Evolutionary conservation across 805 yeast species (phyloP).

Genomic region (Candida sonorensis): DNA sequence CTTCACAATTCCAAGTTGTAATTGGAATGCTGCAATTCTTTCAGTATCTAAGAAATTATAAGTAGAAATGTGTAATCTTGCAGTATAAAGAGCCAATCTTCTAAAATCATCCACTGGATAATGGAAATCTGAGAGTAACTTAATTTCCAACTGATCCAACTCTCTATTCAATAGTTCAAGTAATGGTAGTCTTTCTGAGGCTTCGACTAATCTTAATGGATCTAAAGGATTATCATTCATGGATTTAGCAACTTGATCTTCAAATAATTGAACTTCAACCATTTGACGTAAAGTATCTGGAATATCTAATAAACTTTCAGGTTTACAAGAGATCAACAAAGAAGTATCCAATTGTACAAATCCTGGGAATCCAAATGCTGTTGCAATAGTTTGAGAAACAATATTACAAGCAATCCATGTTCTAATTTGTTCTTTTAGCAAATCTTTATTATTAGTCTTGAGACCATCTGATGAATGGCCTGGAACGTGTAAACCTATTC

Average conservation of each 20-base stretch:
- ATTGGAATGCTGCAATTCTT: constrained; percentile 45
- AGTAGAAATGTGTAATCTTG: constrained; percentile 76
- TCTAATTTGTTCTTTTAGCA: constrained; percentile 68
- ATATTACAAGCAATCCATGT: constrained; percentile 95
- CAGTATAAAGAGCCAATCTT: constrained; percentile 58
- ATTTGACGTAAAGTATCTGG: constrained; percentile 63
- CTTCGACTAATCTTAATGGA: constrained; percentile 56
- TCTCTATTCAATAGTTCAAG: constrained; percentile 64
- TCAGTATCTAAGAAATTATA: constrained; percentile 71
- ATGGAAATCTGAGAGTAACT: constrained; percentile 30
- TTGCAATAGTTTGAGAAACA: constrained; percentile 83
- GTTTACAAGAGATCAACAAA: constrained; percentile 45
- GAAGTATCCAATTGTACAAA: constrained; percentile 80
- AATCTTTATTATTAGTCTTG: constrained; percentile 35
- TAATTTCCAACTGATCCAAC: constrained; percentile 68
- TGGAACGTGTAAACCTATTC: constrained; percentile 86
- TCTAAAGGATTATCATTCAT: constrained; percentile 66
- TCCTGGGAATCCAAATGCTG: constrained; percentile 92
- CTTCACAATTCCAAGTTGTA: constrained; percentile 65
- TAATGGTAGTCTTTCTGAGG: constrained; percentile 69
- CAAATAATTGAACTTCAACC: constrained; percentile 79
- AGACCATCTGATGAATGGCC: constrained; percentile 48
- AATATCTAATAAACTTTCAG: constrained; percentile 36
- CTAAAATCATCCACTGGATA: constrained; percentile 60
- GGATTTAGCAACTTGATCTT: constrained; percentile 75